phyloP scores from a whole-genome alignment of 148 eudicot genomes.

The Rhododendron mucronatum region DNA sequence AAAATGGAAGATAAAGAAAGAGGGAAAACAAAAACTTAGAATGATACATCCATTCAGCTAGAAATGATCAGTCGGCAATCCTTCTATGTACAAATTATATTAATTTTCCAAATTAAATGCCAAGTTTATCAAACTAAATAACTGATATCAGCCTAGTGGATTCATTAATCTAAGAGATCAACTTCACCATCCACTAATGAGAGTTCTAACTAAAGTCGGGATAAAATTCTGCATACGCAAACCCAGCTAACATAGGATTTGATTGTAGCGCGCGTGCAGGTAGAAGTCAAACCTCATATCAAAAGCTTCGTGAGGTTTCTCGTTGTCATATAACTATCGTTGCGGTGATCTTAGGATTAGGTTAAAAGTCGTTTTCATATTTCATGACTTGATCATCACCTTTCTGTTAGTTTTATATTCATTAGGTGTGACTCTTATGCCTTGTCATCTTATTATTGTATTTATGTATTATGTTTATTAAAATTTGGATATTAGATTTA shows the following conservation, averaged over 20 bases:
- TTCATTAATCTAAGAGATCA: neutral
- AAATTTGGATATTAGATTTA: too few relatives aligned
- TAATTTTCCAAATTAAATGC: neutral
- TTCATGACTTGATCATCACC: neutral
- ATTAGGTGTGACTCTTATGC: too few relatives aligned
- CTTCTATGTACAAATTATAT: neutral
- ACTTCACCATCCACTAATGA: neutral
- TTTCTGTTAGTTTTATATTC: too few relatives aligned
- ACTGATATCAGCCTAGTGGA: neutral
- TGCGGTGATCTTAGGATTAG: neutral
- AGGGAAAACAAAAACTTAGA: neutral
- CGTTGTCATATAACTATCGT: neutral
- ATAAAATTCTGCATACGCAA: neutral
- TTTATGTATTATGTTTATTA: too few relatives aligned
- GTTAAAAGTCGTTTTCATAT: neutral
- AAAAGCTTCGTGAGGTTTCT: neutral
- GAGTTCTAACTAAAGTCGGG: neutral
- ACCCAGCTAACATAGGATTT: neutral
- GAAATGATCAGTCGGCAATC: neutral
- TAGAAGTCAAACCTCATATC: neutral
- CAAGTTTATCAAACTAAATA: neutral
- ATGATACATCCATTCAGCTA: neutral
- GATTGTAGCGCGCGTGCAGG: neutral
- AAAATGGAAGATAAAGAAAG: neutral
- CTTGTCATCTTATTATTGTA: too few relatives aligned